These are phyloP conservation scores for Hsuehochloa calcarea DNA, from an alignment of 176 grass and related monocot species.

Conservation along the genomic window DNA sequence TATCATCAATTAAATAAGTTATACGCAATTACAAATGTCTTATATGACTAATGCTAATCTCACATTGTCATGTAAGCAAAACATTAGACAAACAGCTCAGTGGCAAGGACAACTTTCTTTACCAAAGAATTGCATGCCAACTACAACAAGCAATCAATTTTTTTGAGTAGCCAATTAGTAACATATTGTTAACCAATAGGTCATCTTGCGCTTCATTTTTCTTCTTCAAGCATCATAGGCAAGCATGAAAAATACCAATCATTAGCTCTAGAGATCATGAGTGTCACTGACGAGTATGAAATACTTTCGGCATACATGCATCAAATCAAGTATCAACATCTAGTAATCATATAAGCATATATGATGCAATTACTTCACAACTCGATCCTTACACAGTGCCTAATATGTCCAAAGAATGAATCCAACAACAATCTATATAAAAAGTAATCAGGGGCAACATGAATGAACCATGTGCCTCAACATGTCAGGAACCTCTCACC, in stretches of 20 bases:
- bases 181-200: neutral
- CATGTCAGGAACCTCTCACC: too few species aligned
- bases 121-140: neutral
- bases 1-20: too few species aligned
- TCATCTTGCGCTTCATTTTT: neutral
- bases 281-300: neutral
- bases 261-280: neutral
- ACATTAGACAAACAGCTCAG: neutral
- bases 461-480: too few species aligned
- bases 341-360: conserved; percentile 37
- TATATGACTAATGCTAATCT: neutral
- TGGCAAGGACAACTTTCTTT: neutral
- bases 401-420: conserved; percentile 83
- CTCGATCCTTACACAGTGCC: conserved; percentile 39
- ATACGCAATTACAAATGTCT: too few species aligned
- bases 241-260: neutral
- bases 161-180: neutral
- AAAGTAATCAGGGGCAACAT: conserved; percentile 1
- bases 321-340: conserved; percentile 15
- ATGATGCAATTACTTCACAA: conserved; percentile 34
- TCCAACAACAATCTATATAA: conserved; percentile 51
- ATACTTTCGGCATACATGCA: conserved; percentile 38
- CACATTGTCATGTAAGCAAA: neutral
- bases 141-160: neutral
- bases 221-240: neutral